Evolutionary conservation across 2,329 filamentous ascomycete genomes (phyloP).

Genomic region (Aquanectria penicillioides): DNA sequence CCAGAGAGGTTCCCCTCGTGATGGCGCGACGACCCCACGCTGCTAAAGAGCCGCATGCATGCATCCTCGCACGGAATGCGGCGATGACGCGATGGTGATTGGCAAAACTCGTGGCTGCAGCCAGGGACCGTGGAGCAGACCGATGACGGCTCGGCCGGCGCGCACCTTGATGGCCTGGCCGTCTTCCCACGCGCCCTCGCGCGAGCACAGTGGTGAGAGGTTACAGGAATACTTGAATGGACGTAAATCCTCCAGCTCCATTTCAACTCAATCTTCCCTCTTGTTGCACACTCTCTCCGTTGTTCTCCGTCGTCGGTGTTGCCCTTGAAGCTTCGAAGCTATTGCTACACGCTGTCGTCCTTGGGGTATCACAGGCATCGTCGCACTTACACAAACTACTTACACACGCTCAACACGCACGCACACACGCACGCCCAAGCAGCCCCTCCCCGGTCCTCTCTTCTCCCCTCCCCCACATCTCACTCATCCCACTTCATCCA

Average conservation of each 20-base stretch:
- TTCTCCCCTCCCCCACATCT: neutral
- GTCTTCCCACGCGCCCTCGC: neutral
- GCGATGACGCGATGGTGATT: slow-evolving; percentile 18
- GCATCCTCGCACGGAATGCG: neutral
- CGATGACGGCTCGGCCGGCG: slow-evolving; percentile 10
- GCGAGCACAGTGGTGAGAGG: neutral
- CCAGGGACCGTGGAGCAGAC: slow-evolving; percentile 11
- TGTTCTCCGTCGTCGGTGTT: neutral
- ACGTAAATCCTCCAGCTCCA: neutral
- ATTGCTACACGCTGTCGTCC: too few species aligned
- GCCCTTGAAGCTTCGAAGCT: too few species aligned
- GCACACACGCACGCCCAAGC: slow-evolving; percentile 9
- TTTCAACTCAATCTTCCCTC: neutral
- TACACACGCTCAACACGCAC: too few species aligned
- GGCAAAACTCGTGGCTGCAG: slow-evolving; percentile 6
- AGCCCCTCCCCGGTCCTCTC: too few species aligned
- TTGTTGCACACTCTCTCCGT: neutral
- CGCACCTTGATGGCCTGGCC: slow-evolving; percentile 26
- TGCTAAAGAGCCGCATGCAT: slow-evolving; percentile 15
- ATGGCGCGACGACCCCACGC: slow-evolving; percentile 12
- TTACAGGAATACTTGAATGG: slow-evolving; percentile 11
- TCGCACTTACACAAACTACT: neutral
- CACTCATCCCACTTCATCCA: neutral
- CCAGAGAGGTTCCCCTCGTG: slow-evolving; percentile 21
- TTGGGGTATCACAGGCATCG: too few species aligned